Conservation (phyloP, 2,329 filamentous ascomycete species). For the Plectosphaerella plurivora region DNA sequence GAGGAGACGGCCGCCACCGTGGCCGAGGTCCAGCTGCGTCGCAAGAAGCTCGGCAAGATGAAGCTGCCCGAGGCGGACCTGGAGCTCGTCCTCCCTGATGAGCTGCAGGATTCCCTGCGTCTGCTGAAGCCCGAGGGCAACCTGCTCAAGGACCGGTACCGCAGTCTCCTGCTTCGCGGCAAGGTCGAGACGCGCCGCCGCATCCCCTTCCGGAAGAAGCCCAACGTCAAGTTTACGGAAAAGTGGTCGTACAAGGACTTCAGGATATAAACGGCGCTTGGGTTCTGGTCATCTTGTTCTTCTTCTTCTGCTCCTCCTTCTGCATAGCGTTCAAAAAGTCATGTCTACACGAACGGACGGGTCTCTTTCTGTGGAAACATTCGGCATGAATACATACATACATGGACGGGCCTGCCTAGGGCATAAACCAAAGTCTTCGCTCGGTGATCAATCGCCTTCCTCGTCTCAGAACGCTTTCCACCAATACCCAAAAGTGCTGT, state of each 20-base stretch:
- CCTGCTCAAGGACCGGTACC: slow-evolving; percentile 83
- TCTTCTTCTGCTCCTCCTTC: not conserved
- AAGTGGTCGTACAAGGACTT: slow-evolving; percentile 99
- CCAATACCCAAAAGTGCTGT: too few relatives aligned
- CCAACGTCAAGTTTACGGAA: slow-evolving; percentile 77
- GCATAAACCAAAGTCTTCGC: too few relatives aligned
- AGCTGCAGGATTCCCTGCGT: slow-evolving; percentile 77
- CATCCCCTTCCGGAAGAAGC: slow-evolving; percentile 77
- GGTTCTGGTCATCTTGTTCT: too few relatives aligned
- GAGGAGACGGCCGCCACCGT: slow-evolving; percentile 49
- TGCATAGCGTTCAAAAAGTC: not conserved
- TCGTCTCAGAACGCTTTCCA: not conserved
- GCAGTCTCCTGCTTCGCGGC: slow-evolving; percentile 81
- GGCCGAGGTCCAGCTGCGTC: slow-evolving; percentile 61
- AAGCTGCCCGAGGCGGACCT: slow-evolving; percentile 74
- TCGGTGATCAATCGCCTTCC: not conserved
- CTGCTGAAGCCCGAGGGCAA: slow-evolving; percentile 94
- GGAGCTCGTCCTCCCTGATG: slow-evolving; percentile 75
- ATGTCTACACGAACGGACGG: not conserved
- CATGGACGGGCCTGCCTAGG: too few relatives aligned
- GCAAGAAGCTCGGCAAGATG: slow-evolving; percentile 68
- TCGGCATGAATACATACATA: not conserved
- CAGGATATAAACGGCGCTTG: slow-evolving; percentile 12
- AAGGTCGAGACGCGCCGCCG: slow-evolving; percentile 81
- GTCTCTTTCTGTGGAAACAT: not conserved